A percentile compares a stretch with the other conserved stretches of the same genome.
phyloP scores from a whole-genome alignment of 306 rosid genomes.

The Vigna hirtella region DNA sequence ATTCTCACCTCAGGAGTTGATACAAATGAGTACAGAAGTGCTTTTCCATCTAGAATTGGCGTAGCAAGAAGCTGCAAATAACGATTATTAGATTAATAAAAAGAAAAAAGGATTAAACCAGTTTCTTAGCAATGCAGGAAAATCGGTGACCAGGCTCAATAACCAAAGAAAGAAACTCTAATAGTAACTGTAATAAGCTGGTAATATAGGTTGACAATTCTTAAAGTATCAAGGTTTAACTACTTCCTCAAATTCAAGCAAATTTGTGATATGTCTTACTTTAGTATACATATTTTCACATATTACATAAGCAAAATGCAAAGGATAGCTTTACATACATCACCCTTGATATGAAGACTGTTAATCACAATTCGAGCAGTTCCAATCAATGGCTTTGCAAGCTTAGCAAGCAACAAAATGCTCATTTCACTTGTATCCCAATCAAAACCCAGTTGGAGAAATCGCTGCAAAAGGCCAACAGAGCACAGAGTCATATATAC shows the following conservation, averaged over 20 bases:
- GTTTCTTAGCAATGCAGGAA: conserved; percentile 27
- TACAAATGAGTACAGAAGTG: conserved; percentile 80
- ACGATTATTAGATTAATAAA: conserved; percentile 33
- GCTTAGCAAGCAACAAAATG: conserved; percentile 85
- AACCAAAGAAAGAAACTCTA: conserved; percentile 1
- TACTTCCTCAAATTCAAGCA: conserved; percentile 38
- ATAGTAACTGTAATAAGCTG: not conserved
- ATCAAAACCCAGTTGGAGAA: conserved; percentile 84
- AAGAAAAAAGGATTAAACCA: conserved; percentile 14
- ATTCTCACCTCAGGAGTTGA: conserved; percentile 89
- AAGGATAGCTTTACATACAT: conserved; percentile 67
- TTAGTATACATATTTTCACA: conserved; percentile 15
- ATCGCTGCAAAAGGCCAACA: conserved; percentile 59
- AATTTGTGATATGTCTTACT: conserved; percentile 8
- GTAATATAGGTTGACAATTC: conserved; percentile 13
- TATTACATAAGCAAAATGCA: conserved; percentile 24
- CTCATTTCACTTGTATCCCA: conserved; percentile 98
- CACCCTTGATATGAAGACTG: conserved; percentile 94
- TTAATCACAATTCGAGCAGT: conserved; percentile 95
- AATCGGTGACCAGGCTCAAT: not conserved
- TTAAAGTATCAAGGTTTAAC: not conserved
- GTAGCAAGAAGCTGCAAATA: conserved; percentile 71
- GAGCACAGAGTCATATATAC: conserved; percentile 11
- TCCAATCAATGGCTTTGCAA: conserved; percentile 85
- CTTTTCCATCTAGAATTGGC: conserved; percentile 88